Percentiles rank a stretch among this genome's conserved stretches.
Conservation (phyloP, 1,139 yeast genomes). For the Protomyces macrosporus region DNA sequence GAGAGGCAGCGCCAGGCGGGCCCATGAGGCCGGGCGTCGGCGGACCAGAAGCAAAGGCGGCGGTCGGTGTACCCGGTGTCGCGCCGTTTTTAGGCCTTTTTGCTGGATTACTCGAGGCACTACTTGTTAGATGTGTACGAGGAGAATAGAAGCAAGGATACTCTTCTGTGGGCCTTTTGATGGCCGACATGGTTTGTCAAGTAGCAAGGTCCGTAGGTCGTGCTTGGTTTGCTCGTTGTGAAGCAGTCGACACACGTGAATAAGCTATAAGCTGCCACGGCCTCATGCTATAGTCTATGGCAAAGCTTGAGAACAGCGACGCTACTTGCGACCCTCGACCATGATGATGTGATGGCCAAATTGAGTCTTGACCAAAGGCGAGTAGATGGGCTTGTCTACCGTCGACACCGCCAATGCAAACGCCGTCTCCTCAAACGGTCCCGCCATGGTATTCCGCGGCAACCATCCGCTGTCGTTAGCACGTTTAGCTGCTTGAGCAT, state of each 20-base stretch:
- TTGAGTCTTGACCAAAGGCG: not conserved
- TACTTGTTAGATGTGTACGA: not conserved
- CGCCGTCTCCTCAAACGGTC: conserved; percentile 32
- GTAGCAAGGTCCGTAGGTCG: too few relatives aligned
- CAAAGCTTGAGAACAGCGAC: not conserved
- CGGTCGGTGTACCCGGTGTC: not conserved
- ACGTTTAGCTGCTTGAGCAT: not conserved
- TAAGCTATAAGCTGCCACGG: too few relatives aligned
- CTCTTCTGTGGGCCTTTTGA: not conserved
- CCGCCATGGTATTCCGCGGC: conserved; percentile 6
- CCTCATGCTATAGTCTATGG: too few relatives aligned
- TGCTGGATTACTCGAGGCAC: not conserved
- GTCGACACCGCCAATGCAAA: conserved; percentile 32
- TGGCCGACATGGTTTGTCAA: not conserved
- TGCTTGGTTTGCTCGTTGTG: too few relatives aligned
- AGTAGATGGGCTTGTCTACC: conserved; percentile 30
- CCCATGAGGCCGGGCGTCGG: conserved; percentile 17
- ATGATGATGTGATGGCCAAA: not conserved
- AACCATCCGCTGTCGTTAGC: not conserved
- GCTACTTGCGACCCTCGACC: not conserved
- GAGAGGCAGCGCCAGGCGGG: conserved; percentile 7
- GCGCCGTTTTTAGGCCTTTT: not conserved
- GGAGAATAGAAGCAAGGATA: not conserved
- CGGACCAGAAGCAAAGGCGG: not conserved
- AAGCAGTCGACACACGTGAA: too few relatives aligned